Evolutionary conservation across 176 grass and related monocot genomes (phyloP).

Genomic region (Alopecurus myosuroides): DNA sequence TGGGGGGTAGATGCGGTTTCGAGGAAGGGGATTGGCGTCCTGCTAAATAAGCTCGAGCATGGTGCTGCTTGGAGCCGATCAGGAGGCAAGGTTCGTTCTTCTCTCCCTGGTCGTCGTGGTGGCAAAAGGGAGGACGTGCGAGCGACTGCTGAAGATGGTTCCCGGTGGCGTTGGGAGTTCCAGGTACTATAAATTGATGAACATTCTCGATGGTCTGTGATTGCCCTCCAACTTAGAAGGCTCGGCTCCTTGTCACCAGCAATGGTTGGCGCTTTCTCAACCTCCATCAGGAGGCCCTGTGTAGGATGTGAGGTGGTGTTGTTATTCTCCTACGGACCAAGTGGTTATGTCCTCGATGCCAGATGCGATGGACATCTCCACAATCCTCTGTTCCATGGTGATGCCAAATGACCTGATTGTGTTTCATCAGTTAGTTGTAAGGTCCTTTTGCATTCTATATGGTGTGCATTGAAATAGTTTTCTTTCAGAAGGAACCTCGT

Average conservation of each 20-base stretch:
- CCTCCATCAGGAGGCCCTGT: not conserved
- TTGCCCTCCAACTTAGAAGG: not conserved
- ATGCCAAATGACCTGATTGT: not conserved
- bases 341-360: not conserved
- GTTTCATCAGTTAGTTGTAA: not conserved
- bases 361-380: not conserved
- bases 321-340: not conserved
- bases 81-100: not conserved
- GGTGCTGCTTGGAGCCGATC: not conserved
- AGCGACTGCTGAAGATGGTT: not conserved
- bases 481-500: not conserved
- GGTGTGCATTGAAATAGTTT: accelerated
- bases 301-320: not conserved
- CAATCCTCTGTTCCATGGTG: not conserved
- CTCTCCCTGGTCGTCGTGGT: not conserved
- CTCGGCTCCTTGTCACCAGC: not conserved
- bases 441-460: not conserved
- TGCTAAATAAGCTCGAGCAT: not conserved
- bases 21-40: too few relatives aligned
- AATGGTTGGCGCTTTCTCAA: not conserved
- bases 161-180: accelerated
- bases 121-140: not conserved
- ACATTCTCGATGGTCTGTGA: not conserved
- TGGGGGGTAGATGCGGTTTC: too few relatives aligned
- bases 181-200: not conserved